phyloP scores from a whole-genome alignment of 139 green algal genomes.

The Nannochloris sp. region DNA sequence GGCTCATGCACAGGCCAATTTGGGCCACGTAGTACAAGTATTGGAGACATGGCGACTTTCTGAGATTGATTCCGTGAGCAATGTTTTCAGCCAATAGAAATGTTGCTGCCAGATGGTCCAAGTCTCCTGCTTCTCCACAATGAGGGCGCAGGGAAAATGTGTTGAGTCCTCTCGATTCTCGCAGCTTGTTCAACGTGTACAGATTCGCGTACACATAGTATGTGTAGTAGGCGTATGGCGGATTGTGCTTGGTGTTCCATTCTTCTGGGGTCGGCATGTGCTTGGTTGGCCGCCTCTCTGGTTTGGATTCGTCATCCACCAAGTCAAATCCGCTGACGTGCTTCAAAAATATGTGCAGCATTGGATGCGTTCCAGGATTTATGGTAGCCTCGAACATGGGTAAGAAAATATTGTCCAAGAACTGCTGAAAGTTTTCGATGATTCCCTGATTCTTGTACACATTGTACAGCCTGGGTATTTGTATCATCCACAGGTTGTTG shows the following conservation, averaged over 20 bases:
- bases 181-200: conserved; percentile 85
- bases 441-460: conserved; percentile 87
- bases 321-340: conserved; percentile 92
- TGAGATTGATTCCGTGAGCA: conserved; percentile 97
- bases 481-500: conserved; percentile 98
- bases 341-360: conserved; percentile 94
- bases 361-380: conserved; percentile 84
- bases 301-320: conserved; percentile 98
- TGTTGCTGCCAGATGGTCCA: conserved; percentile 87
- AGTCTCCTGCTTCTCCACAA: conserved; percentile 86
- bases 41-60: conserved; percentile 82
- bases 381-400: conserved; percentile 97
- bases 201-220: conserved; percentile 99
- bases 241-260: conserved; percentile 73
- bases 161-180: conserved; percentile 81
- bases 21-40: conserved; percentile 77
- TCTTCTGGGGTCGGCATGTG: conserved; percentile 72
- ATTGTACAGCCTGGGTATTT: conserved; percentile 95
- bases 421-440: conserved; percentile 70
- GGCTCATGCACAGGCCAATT: conserved; percentile 91
- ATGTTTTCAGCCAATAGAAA: conserved; percentile 97
- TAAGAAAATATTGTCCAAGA: conserved; percentile 98
- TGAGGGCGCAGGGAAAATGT: conserved; percentile 85
- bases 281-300: conserved; percentile 91
- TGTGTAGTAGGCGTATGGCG: conserved; percentile 92